These are phyloP conservation scores for Nyctanthes arbortristis DNA, from an alignment of 257 asterid species.

Conservation along the genomic window DNA sequence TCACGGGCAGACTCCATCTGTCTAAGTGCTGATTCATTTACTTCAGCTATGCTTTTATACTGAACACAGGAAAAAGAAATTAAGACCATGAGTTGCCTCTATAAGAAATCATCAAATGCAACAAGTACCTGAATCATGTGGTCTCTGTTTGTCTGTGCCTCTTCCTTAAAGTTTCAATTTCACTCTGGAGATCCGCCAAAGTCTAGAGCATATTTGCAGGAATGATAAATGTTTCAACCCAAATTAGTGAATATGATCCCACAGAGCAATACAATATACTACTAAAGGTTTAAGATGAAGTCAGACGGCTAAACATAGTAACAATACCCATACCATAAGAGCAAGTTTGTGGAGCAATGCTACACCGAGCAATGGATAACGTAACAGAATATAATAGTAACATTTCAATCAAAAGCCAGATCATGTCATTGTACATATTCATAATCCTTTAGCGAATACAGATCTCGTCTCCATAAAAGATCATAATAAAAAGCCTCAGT, in stretches of 20 bases:
- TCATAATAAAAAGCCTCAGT: too few relatives aligned
- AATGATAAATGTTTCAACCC: constrained; percentile 9
- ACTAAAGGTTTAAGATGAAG: background rate
- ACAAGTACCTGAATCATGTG: constrained; percentile 84
- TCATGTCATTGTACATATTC: background rate
- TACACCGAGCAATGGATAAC: too few relatives aligned
- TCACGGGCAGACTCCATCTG: constrained; percentile 67
- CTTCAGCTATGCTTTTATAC: constrained; percentile 89
- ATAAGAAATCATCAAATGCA: constrained; percentile 7
- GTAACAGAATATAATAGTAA: background rate
- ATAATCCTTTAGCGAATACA: too few relatives aligned
- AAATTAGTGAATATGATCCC: background rate
- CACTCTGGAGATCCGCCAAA: constrained; percentile 46
- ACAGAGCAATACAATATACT: constrained; percentile 17
- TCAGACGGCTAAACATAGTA: background rate
- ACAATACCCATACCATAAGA: background rate
- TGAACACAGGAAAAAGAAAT: constrained; percentile 34
- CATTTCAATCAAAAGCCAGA: background rate
- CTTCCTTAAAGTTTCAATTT: constrained; percentile 61
- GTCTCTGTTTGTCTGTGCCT: constrained; percentile 63
- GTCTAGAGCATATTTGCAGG: constrained; percentile 34
- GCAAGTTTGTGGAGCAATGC: background rate
- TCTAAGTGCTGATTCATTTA: constrained; percentile 78
- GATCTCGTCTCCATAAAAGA: too few relatives aligned
- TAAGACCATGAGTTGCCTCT: constrained; percentile 27